These are phyloP conservation scores for Petunia hybrid DNA, from an alignment of 305 asterid species.

Conservation along the genomic window DNA sequence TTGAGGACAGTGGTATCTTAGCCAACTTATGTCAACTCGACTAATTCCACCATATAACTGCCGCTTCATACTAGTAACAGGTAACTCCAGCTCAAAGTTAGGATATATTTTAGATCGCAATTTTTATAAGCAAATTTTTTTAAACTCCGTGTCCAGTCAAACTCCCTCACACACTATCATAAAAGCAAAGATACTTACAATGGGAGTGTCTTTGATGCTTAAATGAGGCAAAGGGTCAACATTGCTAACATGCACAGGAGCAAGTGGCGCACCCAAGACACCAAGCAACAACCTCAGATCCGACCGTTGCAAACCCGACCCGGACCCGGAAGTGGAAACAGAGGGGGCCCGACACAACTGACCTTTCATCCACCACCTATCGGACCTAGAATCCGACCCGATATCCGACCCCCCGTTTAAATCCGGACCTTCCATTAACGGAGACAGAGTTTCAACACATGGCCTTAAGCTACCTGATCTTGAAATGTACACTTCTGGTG, in stretches of 20 bases:
- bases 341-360: slow-evolving; percentile 75
- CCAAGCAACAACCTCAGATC: slow-evolving; percentile 93
- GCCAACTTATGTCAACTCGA: no score
- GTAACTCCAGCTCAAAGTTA: no score
- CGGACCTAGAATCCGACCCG: slow-evolving; percentile 56
- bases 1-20: no score
- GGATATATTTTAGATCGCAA: no score
- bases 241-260: slow-evolving; percentile 89
- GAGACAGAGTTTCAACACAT: slow-evolving; percentile 68
- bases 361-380: slow-evolving; percentile 75
- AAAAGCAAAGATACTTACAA: slow-evolving; percentile 56
- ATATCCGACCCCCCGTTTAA: slow-evolving; percentile 69
- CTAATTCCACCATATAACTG: no score
- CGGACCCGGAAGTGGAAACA: slow-evolving; percentile 53
- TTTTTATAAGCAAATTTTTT: no score
- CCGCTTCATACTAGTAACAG: no score
- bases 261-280: slow-evolving; percentile 92
- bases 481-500: slow-evolving; percentile 52
- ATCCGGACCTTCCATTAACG: slow-evolving; percentile 95
- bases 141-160: no score
- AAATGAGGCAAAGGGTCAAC: slow-evolving; percentile 83
- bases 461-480: slow-evolving; percentile 82
- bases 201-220: slow-evolving; percentile 85
- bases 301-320: slow-evolving; percentile 65
- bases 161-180: no score